Evolutionary conservation across 768 basidiomycete species (phyloP), one percentile per base, ranked within the genome.

Genomic region (Mycena rebaudengoi): DNA sequence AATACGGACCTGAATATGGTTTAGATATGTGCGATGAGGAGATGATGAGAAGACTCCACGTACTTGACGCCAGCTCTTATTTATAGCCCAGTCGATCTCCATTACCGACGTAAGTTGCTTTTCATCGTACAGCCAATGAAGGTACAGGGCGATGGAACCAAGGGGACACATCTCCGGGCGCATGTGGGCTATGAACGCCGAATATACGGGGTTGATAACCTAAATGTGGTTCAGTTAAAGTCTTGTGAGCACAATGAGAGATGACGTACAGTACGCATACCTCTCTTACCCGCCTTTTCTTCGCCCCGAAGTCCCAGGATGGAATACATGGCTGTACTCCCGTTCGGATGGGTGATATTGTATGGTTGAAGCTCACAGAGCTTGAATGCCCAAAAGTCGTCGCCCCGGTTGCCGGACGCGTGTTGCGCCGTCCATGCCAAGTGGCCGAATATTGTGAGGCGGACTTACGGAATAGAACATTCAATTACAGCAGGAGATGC

Each of bases 331-430:
- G 51, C 13, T 0, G 70, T 73, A 23, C 67, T 54, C 6, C 65
- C 35, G 37, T 73, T 71, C 3, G 74, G 73, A 45, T 76, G 75
- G 2, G 67, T 52, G 23, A 73, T 63, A 0, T 33, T 64, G 35
- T 70, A 71, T 2, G 75, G 74, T 60, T 76, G 75, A 11, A 76
- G 60, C 41, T 76, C 73, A 1, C 51, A 55, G 1, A 77, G 67
- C 41, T 62, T 65, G 4, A 76, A 64, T 1, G 70, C 67, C 7
- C 70, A 67, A 26, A 77, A 63, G 46, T 76, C 75, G 41, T 78
- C 74, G 16, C 76, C 75, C 10, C 73, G 72, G 50, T 76, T 78
- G 3, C 76, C 75, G 14, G 63, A 64, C 12, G 74, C 73, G 65
- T 75, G 62, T 53, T 74, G 73, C 3, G 60, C 53, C 3, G 68